A percentile compares a stretch with the other conserved stretches of the same genome.
Evolutionary conservation across 805 yeast genomes (phyloP).

Genomic region (Kodamaea sagamina): DNA sequence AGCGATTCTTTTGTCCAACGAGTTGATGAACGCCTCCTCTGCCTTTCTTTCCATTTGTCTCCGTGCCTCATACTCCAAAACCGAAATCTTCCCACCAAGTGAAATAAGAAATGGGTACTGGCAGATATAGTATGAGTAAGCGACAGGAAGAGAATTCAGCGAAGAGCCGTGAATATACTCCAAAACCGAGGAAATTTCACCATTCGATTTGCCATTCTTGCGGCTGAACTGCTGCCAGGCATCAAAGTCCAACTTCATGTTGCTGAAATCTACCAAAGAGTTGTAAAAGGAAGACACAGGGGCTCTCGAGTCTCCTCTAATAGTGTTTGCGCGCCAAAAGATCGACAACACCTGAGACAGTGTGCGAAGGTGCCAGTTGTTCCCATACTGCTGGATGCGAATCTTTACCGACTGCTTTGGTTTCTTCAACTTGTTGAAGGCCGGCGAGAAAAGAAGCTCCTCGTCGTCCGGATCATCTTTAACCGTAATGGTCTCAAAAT

Average conservation of each 20-base stretch:
- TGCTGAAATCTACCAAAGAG: conserved; percentile 75
- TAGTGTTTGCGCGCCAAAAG: conserved; percentile 55
- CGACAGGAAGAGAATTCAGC: conserved; percentile 18
- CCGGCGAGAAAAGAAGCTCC: conserved; percentile 9
- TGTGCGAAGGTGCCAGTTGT: conserved; percentile 78
- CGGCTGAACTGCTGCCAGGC: conserved; percentile 62
- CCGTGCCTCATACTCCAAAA: conserved; percentile 79
- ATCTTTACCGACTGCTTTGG: conserved; percentile 35
- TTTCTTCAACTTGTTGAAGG: conserved; percentile 12
- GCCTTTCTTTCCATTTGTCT: conserved; percentile 83
- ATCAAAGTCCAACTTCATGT: conserved; percentile 77
- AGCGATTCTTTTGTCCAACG: conserved; percentile 61
- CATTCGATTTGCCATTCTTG: conserved; percentile 20
- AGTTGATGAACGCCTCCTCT: conserved; percentile 81
- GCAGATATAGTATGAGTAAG: conserved; percentile 59
- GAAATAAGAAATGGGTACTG: conserved; percentile 82
- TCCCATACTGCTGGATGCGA: conserved; percentile 61
- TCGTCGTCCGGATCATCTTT: conserved; percentile 11
- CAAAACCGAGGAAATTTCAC: conserved; percentile 42
- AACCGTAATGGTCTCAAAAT: not conserved
- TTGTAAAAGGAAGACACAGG: conserved; percentile 65
- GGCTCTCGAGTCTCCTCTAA: conserved; percentile 25
- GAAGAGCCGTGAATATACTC: conserved; percentile 51
- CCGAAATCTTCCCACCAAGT: conserved; percentile 76
- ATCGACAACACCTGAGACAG: conserved; percentile 62